phyloP scores from a whole-genome alignment of 345 rosid species.

The Eucalyptus regnans region DNA sequence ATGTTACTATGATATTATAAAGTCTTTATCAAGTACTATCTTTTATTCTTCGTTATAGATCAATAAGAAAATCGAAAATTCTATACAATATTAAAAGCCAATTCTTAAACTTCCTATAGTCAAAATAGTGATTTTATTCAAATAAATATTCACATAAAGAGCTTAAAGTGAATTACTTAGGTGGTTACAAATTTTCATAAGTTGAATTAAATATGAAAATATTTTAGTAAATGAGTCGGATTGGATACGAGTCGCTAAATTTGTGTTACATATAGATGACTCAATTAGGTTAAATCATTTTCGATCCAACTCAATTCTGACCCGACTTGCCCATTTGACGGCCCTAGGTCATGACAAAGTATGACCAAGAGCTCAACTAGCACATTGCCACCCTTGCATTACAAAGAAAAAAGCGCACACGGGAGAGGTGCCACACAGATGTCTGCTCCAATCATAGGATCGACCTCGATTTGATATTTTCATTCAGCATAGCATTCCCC shows the following conservation, averaged over 20 bases:
- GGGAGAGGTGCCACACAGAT: too few relatives aligned
- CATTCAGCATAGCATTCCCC: neutral
- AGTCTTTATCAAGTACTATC: neutral
- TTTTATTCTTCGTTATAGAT: too few relatives aligned
- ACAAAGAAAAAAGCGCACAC: neutral
- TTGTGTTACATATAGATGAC: too few relatives aligned
- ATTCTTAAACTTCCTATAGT: neutral
- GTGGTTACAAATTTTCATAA: neutral
- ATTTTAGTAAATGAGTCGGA: fast-evolving
- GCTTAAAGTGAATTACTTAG: too few relatives aligned
- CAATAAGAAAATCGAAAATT: too few relatives aligned
- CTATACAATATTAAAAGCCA: too few relatives aligned
- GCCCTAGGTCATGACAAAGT: neutral
- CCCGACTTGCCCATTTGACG: neutral
- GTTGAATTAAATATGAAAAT: neutral
- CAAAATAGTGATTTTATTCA: too few relatives aligned
- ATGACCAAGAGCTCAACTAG: neutral
- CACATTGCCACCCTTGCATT: neutral
- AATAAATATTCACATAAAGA: neutral
- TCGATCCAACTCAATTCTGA: neutral
- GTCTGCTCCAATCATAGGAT: neutral
- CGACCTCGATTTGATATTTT: neutral
- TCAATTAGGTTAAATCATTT: too few relatives aligned
- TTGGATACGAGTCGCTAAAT: too few relatives aligned
- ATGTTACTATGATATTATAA: too few relatives aligned